Base-by-base conservation (phyloP, 2,329 filamentous ascomycete species). In the Akanthomyces dipterigenus region DNA sequence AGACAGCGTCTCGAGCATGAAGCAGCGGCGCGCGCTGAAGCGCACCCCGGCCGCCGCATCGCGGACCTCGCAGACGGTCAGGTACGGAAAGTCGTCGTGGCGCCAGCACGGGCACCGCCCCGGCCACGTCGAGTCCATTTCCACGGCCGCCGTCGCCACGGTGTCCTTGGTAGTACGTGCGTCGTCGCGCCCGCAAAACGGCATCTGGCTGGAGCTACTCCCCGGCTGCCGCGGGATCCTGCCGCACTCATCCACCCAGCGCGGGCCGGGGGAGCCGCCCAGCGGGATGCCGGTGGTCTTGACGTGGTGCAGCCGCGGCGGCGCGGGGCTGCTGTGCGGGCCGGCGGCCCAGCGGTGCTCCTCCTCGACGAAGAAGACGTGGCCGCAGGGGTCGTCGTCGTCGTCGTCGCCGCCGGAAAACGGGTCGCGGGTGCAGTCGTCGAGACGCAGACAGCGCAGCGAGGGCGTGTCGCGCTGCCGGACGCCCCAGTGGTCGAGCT, bases 281-380 rank as follows among this genome's bases (percentile, higher is more conserved):
- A 87, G 75, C 1, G 84, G 84, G 28, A 88, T 79, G 2, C 80
- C 82, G 0, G 79, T 84, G 38, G 76, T 76, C 36, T 75, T 74
- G 2, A 82, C 78, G 8, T 67, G 72, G 70, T 78, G 82, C 63
- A 76, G 73, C 49, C 72, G 76, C 64, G 73, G 78, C 40, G 73
- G 77, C 61, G 62, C 70, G 59, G 66, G 69, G 50, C 68, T 74
- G 63, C 70, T 76, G 55, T 84, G 79, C 28, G 73, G 72, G 14
- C 81, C 79, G 9, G 72, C 73, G 3, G 80, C 72, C 73, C 79
- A 82, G 34, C 75, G 73, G 67, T 83, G 81, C 51, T 80, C 74
- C 63, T 86, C 85, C 64, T 85, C 81, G 36, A 81, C 75, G 24
- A 87, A 68, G 67, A 85, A 84, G 16, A 88, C 70, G 64, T 80